phyloP scores from a whole-genome alignment of 2,329 filamentous ascomycete genomes.

The Aspergillus unguis region DNA sequence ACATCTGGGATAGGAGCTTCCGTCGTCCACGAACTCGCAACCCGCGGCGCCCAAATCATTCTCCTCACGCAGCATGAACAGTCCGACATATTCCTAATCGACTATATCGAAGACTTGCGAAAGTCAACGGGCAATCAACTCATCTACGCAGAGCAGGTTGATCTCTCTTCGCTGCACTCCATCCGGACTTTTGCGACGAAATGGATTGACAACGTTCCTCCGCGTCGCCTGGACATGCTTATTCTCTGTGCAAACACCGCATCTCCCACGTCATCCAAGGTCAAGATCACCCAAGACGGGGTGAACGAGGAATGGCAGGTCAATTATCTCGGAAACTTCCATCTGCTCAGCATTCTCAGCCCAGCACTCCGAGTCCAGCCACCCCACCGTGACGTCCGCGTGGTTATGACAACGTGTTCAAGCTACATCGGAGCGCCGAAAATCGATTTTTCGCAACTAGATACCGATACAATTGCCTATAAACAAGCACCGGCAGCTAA shows the following conservation, averaged over 20 bases:
- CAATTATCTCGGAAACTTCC: slow-evolving; percentile 95
- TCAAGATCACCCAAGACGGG: slow-evolving; percentile 67
- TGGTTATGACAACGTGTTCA: slow-evolving; percentile 82
- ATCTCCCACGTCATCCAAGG: slow-evolving; percentile 52
- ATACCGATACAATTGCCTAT: background rate
- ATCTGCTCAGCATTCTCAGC: slow-evolving; percentile 84
- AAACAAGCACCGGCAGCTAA: background rate
- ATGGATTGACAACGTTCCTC: slow-evolving; percentile 95
- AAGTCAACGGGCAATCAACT: slow-evolving; percentile 73
- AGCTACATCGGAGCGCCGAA: slow-evolving; percentile 74
- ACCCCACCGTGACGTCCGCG: slow-evolving; percentile 84
- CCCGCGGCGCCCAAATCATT: slow-evolving; percentile 82
- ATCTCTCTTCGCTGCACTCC: slow-evolving; percentile 82
- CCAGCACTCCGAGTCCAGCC: slow-evolving; percentile 89
- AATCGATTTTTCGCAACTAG: slow-evolving; percentile 47
- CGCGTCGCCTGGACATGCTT: slow-evolving; percentile 83
- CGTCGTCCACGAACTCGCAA: slow-evolving; percentile 70
- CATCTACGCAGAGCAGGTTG: slow-evolving; percentile 93
- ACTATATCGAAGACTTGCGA: slow-evolving; percentile 88
- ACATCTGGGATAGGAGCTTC: slow-evolving; percentile 88
- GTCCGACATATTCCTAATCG: slow-evolving; percentile 81
- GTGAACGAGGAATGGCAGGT: slow-evolving; percentile 89
- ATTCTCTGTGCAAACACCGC: slow-evolving; percentile 80
- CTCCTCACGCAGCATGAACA: slow-evolving; percentile 80
- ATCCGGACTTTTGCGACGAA: slow-evolving; percentile 91